Base-by-base conservation (phyloP, 2,329 filamentous ascomycete species). In the Alternaria sp. region DNA sequence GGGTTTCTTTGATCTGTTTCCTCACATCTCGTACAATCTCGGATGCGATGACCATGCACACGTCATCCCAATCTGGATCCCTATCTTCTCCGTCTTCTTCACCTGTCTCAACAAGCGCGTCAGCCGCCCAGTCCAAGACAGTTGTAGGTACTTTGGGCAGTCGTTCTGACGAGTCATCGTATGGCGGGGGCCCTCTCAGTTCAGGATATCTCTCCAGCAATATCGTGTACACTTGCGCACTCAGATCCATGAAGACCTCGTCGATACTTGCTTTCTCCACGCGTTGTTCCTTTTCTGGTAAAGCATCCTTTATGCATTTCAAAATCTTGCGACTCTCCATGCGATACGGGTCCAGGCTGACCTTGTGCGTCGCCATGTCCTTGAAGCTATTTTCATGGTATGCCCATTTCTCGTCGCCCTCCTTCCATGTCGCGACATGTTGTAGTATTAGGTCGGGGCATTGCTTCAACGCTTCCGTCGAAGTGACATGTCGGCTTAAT, bases 221-320 rank as follows among this genome's bases (percentile, higher is more conserved):
- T 28, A 91, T 84, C 2, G 85, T 85, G 77, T 96, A 92, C 3
- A 97, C 86, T 62, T 97, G 91, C 0, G 91, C 90, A 10, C 93
- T 97, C 51, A 99, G 80, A 79, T 99, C 95, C 62, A 98, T 82
- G 74, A 97, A 99, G 9, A 97, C 93, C 79, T 99, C 95, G 76
- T 99, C 95, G 57, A 98, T 92, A 73, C 93, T 90, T 18, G 94
- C 95, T 77, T 98, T 99, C 82, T 99, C 94, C 45, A 97, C 88
- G 71, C 85, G 88, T 75, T 93, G 91, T 63, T 89, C 76, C 44
- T 86, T 79, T 18, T 82, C 76, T 1, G 91, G 90, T 45, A 97
- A 80, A 34, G 83, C 82, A 5, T 91, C 90, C 74, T 93, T 94
- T 74, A 98, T 92, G 58, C 89, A 80, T 11, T 88, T 86, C 70